Conservation (phyloP, 768 basidiomycete species). For the Tricholoma sp. region DNA sequence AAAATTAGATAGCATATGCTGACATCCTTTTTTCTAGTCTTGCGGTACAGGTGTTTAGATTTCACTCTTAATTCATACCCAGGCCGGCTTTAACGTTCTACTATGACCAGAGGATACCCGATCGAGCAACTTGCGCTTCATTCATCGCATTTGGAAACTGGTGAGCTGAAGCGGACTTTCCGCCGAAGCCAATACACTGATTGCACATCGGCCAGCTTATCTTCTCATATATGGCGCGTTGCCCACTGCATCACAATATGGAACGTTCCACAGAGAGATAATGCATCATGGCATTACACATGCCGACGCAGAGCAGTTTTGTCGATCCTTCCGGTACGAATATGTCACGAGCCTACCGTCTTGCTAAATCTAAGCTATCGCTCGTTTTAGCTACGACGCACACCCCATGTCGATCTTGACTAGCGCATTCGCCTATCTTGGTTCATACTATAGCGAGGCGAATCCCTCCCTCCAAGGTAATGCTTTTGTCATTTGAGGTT, state of each 20-base stretch:
- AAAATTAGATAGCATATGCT: not conserved
- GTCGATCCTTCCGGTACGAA: constrained; percentile 57
- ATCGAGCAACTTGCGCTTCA: constrained; percentile 85
- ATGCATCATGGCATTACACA: constrained; percentile 70
- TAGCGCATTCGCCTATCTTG: constrained; percentile 82
- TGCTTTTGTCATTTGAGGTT: constrained; percentile 4
- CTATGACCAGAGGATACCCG: constrained; percentile 78
- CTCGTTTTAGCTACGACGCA: constrained; percentile 67
- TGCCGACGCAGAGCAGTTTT: constrained; percentile 64
- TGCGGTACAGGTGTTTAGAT: constrained; percentile 62
- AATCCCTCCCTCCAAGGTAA: constrained; percentile 83
- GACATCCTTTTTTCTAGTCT: constrained; percentile 28
- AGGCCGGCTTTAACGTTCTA: not conserved
- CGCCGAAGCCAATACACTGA: not conserved
- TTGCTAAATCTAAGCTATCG: not conserved
- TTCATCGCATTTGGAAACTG: constrained; percentile 75
- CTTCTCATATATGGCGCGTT: constrained; percentile 86
- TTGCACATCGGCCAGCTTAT: constrained; percentile 44
- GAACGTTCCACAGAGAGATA: constrained; percentile 68
- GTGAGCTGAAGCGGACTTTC: constrained; percentile 17
- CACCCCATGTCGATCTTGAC: constrained; percentile 92
- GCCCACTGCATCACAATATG: constrained; percentile 56
- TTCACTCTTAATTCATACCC: not conserved
- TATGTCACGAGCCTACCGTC: not conserved
- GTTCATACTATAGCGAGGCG: constrained; percentile 83